Conservation (phyloP, 2,329 filamentous ascomycete genomes). For the Cladosporium sp. region DNA sequence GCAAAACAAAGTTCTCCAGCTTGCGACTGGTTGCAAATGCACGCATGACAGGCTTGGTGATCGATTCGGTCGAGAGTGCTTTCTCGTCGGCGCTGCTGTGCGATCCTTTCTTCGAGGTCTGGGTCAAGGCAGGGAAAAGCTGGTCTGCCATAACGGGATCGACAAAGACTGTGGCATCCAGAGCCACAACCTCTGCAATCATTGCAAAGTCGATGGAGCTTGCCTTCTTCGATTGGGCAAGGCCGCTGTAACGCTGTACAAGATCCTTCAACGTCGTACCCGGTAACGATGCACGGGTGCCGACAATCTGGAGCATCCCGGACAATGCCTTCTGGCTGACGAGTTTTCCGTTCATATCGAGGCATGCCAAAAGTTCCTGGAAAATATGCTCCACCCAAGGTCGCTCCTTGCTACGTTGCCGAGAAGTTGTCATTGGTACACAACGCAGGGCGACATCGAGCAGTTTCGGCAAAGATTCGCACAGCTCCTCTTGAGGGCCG, state of each 20-base stretch:
- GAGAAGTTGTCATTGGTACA: slow-evolving; percentile 44
- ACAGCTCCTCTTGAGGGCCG: neutral
- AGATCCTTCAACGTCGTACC: slow-evolving; percentile 25
- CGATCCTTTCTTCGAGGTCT: neutral
- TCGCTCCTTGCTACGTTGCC: slow-evolving; percentile 43
- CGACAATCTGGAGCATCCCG: slow-evolving; percentile 32
- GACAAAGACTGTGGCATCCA: slow-evolving; percentile 52
- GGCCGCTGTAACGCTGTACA: slow-evolving; percentile 22
- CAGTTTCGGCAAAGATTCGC: slow-evolving; percentile 32
- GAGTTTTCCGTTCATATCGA: slow-evolving; percentile 25
- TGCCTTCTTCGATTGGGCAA: neutral
- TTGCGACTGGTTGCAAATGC: slow-evolving; percentile 35
- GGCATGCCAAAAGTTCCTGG: slow-evolving; percentile 40
- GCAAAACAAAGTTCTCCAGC: slow-evolving; percentile 33
- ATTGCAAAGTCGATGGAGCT: slow-evolving; percentile 42
- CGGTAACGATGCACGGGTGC: slow-evolving; percentile 25
- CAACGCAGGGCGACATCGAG: slow-evolving; percentile 47
- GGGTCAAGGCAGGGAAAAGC: slow-evolving; percentile 18
- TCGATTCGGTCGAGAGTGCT: neutral
- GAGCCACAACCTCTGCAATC: slow-evolving; percentile 46
- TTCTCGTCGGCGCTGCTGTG: neutral
- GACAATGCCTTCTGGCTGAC: slow-evolving; percentile 28
- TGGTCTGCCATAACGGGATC: slow-evolving; percentile 18
- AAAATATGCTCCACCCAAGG: slow-evolving; percentile 50
- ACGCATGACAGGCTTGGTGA: slow-evolving; percentile 33